These are phyloP conservation scores for Termitomyces sp. DNA, from an alignment of 768 basidiomycete species.

Conservation along the genomic window DNA sequence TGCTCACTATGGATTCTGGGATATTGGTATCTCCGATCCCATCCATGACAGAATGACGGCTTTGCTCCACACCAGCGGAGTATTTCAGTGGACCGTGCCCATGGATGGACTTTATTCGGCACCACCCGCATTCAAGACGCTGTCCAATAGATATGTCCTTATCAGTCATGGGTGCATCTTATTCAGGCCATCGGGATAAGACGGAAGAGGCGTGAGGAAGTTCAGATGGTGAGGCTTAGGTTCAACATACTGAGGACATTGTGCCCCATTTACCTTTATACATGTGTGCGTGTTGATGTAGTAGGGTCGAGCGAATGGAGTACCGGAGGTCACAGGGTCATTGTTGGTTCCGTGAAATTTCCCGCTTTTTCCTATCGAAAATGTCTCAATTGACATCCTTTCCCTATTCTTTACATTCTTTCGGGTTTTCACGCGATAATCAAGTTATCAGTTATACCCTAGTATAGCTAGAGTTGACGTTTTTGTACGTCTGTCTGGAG, in stretches of 20 bases:
- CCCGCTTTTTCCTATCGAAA: background rate
- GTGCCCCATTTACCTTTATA: background rate
- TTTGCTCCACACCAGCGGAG: too few species aligned
- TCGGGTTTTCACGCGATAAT: conserved; percentile 9
- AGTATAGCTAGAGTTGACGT: background rate
- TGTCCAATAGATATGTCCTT: background rate
- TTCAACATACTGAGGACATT: background rate
- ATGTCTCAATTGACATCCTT: conserved; percentile 11
- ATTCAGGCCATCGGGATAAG: conserved; percentile 3
- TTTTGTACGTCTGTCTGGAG: conserved; percentile 1
- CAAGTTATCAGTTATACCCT: conserved; percentile 2
- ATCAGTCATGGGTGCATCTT: conserved; percentile 7
- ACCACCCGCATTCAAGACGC: background rate
- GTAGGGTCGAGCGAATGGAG: background rate
- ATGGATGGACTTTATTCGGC: background rate
- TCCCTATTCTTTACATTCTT: conserved; percentile 3
- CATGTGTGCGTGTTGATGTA: background rate
- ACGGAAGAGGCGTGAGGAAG: background rate
- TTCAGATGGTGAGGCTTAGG: too few species aligned
- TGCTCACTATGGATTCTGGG: too few species aligned
- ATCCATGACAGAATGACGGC: too few species aligned
- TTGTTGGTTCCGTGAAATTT: background rate
- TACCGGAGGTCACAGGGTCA: conserved; percentile 6
- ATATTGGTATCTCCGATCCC: too few species aligned
- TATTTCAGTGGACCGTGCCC: background rate